Evolutionary conservation across 345 rosid genomes (phyloP), one percentile per base, ranked within the genome.

Genomic region (Gossypium arboreum): DNA sequence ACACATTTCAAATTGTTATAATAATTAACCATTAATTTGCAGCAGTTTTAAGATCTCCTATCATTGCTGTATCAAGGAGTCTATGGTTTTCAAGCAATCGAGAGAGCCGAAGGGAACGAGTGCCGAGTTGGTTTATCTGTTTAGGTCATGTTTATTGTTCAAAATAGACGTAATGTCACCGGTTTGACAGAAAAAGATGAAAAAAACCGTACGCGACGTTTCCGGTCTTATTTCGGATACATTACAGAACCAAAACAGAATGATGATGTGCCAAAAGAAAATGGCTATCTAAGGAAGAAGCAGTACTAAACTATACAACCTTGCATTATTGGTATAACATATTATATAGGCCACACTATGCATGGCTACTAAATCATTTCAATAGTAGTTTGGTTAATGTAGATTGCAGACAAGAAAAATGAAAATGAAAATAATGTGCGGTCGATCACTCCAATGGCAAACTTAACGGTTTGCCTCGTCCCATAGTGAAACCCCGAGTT

Each of bases 401-500:
- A 72, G 54, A 18, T 43, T 22, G 64, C 39, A 13, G 15, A 39
- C 64, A 57, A 2, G 60, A 11, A 55, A 7, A 13, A 71, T 2
- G 47, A 20, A 20, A 10, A 39, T 22, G 25, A 10, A 6, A 34
- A 41, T 8, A 55, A 22, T 44, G 39, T 3, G 7, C 8, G 12
- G 10, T 57, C 43, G 47, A 52, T 55, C 52, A 50, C 52, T 39
- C 71, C 27, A 12, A 12, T 7, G 75, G 44, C 6, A 78, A 27
- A 70, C 62, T 59, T 22, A 75, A 60, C 7, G 91, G 86, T 83
- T 90, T 95, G 87, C 99, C 99, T 67, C 99, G 86, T 10, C 99
- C 99, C 90, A 89, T 84, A 34, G 89, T 80, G 83, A 95, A 92
- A 20, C 97, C 97, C 78, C 88, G 79, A 9, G 97, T 90, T 70